These are phyloP conservation scores for Clavulina sp. DNA, from an alignment of 768 basidiomycete species.

Conservation along the genomic window DNA sequence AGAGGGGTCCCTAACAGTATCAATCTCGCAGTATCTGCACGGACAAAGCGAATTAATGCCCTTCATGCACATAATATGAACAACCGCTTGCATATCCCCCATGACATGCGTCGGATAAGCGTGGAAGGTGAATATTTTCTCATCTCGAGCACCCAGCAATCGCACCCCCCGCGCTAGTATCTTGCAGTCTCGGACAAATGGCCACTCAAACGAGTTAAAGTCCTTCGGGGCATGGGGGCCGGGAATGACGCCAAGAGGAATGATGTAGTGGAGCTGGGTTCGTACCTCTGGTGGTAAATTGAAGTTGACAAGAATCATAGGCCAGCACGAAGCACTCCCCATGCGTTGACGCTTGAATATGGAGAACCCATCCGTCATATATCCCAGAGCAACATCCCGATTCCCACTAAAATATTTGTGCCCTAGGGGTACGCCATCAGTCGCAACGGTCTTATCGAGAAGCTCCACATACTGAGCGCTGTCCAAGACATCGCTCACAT, in stretches of 20 bases:
- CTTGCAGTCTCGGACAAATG: conserved; percentile 22
- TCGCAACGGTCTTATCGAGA: conserved; percentile 14
- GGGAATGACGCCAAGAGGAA: conserved; percentile 29
- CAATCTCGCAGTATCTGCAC: conserved; percentile 25
- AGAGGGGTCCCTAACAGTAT: conserved; percentile 15
- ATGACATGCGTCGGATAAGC: conserved; percentile 17
- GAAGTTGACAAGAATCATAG: conserved; percentile 26
- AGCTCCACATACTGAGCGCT: conserved; percentile 18
- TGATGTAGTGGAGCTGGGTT: conserved; percentile 21
- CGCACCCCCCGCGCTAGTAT: conserved; percentile 19
- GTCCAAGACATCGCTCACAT: conserved; percentile 25
- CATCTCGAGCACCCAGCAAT: conserved; percentile 17
- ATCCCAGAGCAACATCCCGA: conserved; percentile 27
- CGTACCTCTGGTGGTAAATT: conserved; percentile 27
- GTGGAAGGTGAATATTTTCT: conserved; percentile 16
- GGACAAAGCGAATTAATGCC: conserved; percentile 25
- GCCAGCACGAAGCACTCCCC: conserved; percentile 20
- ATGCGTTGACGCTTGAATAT: conserved; percentile 20
- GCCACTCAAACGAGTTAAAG: conserved; percentile 23
- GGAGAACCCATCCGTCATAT: conserved; percentile 27
- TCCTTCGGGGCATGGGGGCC: conserved; percentile 28
- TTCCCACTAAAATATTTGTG: conserved; percentile 22
- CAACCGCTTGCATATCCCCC: conserved; percentile 22
- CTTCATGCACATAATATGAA: conserved; percentile 23
- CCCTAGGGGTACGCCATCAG: conserved; percentile 14